Evolutionary conservation across 2,329 filamentous ascomycete species (phyloP), one percentile per base, ranked within the genome.

Genomic region (Apiospora koreana): DNA sequence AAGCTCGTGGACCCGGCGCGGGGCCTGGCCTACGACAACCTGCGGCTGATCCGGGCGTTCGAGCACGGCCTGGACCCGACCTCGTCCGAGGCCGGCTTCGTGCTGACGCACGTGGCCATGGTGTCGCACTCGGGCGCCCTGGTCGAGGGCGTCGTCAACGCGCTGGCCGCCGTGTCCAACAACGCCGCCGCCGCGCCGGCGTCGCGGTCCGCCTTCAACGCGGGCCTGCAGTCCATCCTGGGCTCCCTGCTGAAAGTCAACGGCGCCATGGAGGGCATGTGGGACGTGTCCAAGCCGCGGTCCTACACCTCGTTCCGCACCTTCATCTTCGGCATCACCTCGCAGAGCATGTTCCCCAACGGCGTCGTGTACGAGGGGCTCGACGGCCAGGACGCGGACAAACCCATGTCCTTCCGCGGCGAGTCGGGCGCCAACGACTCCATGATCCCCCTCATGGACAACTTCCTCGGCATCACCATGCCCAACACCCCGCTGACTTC

Each of bases 41-140:
- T 98, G 31, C 92, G 94, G 14, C 89, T 98, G 42, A 91, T 98
- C 78, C 93, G 95, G 45, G 95, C 94, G 31, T 98, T 98, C 76
- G 95, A 98, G 82, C 89, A 92, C 76, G 95, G 95, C 18, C 89
- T 97, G 10, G 93, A 98, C 79, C 93, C 93, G 0, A 87, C 87
- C 42, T 97, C 94, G 3, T 97, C 94, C 9, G 95, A 98, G 81
- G 95, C 95, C 0, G 95, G 95, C 67, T 98, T 98, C 79, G 94
- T 98, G n/a, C 88, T 98, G 16, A 95, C 96, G 5, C 95, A 98
- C 80, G 91, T 98, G 68, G 94, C 97, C 81, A 98, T 98, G 95
- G 95, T 97, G 67, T 91, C 91, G 79, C 90, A 97, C 81, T 95
- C 94, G 0, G 92, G 92, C 0, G 88, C 90, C 0, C 86, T 98